phyloP scores from a whole-genome alignment of 2,329 filamentous ascomycete genomes.

The Fusarium sp. region DNA sequence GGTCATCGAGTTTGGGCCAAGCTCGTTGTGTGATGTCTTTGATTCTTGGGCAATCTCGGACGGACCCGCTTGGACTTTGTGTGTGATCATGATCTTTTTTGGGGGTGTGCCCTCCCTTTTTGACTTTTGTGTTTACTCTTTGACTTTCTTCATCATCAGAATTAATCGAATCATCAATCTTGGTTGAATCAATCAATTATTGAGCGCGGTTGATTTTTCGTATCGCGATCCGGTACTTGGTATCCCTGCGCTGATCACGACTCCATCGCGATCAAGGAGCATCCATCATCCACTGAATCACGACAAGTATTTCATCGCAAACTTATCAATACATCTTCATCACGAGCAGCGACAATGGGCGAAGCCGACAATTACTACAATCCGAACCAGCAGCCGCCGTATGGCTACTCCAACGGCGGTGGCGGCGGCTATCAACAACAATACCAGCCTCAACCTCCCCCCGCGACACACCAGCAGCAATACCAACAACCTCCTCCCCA shows the following conservation, averaged over 20 bases:
- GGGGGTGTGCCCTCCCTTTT: neutral
- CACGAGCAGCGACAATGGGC: constrained; percentile 43
- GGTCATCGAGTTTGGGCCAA: constrained; percentile 26
- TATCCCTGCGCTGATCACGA: constrained; percentile 31
- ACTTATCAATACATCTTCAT: neutral
- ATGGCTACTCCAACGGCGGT: constrained; percentile 27
- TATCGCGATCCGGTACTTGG: neutral
- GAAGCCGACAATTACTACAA: constrained; percentile 49
- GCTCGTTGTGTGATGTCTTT: constrained; percentile 31
- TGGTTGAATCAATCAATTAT: neutral
- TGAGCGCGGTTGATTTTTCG: neutral
- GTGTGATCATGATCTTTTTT: constrained; percentile 8
- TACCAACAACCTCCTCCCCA: constrained; percentile 37
- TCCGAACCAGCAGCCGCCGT: constrained; percentile 32
- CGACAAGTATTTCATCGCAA: neutral
- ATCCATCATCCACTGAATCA: neutral
- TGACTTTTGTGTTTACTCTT: neutral
- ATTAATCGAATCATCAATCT: neutral
- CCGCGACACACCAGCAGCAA: constrained; percentile 31
- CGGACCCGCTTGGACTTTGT: constrained; percentile 19
- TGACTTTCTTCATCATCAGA: neutral
- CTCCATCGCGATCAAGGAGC: constrained; percentile 1
- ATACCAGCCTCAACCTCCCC: constrained; percentile 39
- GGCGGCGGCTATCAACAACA: constrained; percentile 35
- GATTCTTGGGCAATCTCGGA: constrained; percentile 28